Evolutionary conservation across 2,329 filamentous ascomycete species (phyloP), one percentile per base, ranked within the genome.

Genomic region (Penicillium occitanis): DNA sequence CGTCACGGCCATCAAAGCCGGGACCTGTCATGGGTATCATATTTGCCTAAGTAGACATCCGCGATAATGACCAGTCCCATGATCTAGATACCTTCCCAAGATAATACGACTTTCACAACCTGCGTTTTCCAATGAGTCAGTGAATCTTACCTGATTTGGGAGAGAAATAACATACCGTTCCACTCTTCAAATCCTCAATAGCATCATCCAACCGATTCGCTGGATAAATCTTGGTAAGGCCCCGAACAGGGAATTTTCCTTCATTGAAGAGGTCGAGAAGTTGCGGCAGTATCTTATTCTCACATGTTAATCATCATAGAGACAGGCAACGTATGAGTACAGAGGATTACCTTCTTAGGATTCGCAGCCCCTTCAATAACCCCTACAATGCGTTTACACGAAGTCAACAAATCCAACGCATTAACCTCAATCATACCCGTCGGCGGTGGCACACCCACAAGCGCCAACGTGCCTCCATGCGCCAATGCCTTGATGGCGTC

Each of bases 121-220:
- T 59, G 6, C 8, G 13, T 7, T 33, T 40, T 22, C 17, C 11
- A 42, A 3, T 17, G 11, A 2, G n/a, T 55, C 22, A 33, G n/a
- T 55, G 28, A 55, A 3, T n/a, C 3, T 11, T 30, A 42, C 13
- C 37, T 42, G 1, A 33, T 2, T 2, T 33, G 30, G 7, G 30
- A 33, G 11, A n/a, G 22, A 14, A 33, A 14, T 13, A 73, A 72
- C 71, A 13, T 53, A 63, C 51, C 40, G 59, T 60, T 63, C 46
- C 61, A 30, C 44, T 62, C 44, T 67, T 67, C 37, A 64, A 33
- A 46, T 64, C 50, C 40, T 57, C 33, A 22, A 64, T 28, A 64
- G 62, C 62, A 10, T 64, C 37, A 30, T 64, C 61, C 33, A 64
- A 33, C 42, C 25, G 28, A 8, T 42, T 59, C 6, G 50, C 62